Conservation (phyloP, 257 asterid species). For the Nicotiana benthamiana region DNA sequence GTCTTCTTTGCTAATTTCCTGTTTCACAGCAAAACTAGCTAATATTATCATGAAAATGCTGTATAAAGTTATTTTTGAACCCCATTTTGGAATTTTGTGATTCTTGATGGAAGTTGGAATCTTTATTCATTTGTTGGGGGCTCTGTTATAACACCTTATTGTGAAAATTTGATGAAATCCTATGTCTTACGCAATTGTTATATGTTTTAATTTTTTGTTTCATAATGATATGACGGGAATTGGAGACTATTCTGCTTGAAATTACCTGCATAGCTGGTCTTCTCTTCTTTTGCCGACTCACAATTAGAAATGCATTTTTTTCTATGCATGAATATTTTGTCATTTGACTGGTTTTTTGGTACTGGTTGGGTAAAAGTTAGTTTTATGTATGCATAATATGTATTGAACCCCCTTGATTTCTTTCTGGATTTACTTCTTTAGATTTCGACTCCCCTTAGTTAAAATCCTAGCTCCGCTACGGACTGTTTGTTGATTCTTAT, state of each 20-base stretch:
- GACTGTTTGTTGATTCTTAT: neutral
- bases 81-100: neutral
- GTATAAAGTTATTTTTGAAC: neutral
- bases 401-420: no score
- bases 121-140: conserved; percentile 26
- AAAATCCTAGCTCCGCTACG: no score
- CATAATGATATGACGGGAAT: neutral
- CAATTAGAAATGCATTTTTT: neutral
- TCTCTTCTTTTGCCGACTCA: neutral
- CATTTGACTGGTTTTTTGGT: neutral
- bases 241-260: neutral
- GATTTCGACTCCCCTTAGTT: no score
- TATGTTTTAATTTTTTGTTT: neutral
- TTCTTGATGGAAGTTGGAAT: neutral
- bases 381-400: no score
- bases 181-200: neutral
- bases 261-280: neutral
- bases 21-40: neutral
- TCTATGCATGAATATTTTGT: neutral
- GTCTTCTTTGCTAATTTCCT: neutral
- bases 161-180: neutral
- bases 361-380: neutral
- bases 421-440: no score
- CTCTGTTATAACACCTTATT: neutral
- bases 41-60: neutral